phyloP scores from a whole-genome alignment of 1,284 basidiomycete species.

The Boletus semigastroideus region DNA sequence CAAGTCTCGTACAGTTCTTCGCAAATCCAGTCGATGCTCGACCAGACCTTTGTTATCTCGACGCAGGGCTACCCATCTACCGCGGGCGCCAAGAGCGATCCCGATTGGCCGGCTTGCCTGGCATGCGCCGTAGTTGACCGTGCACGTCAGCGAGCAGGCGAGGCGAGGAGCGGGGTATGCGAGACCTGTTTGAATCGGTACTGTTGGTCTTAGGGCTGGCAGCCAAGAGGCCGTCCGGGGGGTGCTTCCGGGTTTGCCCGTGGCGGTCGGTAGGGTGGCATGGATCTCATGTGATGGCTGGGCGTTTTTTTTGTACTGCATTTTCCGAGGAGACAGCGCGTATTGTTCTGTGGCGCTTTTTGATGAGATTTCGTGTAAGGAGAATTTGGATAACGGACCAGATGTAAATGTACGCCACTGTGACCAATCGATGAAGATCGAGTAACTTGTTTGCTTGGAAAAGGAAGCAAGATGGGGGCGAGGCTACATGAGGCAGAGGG shows the following conservation, averaged over 20 bases:
- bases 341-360: slow-evolving; percentile 16
- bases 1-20: slow-evolving; percentile 24
- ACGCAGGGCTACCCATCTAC: slow-evolving; percentile 39
- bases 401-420: slow-evolving; percentile 18
- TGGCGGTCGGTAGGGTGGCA: slow-evolving; percentile 7
- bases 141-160: slow-evolving; percentile 31
- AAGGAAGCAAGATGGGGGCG: slow-evolving; percentile 9
- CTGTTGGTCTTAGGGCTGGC: slow-evolving; percentile 33
- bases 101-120: slow-evolving; percentile 44
- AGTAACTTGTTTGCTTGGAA: slow-evolving; percentile 8
- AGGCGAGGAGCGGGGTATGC: slow-evolving; percentile 38
- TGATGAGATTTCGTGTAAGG: slow-evolving; percentile 6
- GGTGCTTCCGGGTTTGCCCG: slow-evolving; percentile 8
- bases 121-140: slow-evolving; percentile 47
- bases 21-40: slow-evolving; percentile 41
- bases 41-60: slow-evolving; percentile 40
- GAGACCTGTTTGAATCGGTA: slow-evolving; percentile 39
- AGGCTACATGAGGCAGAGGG: slow-evolving; percentile 3
- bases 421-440: slow-evolving; percentile 12
- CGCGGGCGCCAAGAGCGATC: slow-evolving; percentile 26
- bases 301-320: background rate
- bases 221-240: background rate
- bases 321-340: slow-evolving; percentile 11
- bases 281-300: slow-evolving; percentile 20
- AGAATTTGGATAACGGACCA: slow-evolving; percentile 1